These are phyloP conservation scores for Apiospora marii DNA, from an alignment of 2,329 filamentous ascomycete genomes.

Conservation along the genomic window DNA sequence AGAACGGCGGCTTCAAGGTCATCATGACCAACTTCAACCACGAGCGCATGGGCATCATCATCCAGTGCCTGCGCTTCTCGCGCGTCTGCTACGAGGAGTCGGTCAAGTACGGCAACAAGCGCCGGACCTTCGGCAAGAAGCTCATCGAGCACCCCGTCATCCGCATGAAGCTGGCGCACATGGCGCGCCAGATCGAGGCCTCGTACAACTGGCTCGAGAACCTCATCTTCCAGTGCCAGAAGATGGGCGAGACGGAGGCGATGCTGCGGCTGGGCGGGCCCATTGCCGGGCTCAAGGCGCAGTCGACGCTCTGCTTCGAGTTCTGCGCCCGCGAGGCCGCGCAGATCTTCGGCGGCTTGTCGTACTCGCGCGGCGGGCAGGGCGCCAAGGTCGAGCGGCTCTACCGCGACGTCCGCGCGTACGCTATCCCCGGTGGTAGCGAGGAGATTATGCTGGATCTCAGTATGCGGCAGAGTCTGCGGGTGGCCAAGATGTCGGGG, in stretches of 20 bases:
- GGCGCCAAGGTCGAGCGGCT: conserved; percentile 94
- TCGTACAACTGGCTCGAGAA: conserved; percentile 98
- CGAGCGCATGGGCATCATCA: conserved; percentile 98
- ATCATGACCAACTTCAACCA: conserved; percentile 99
- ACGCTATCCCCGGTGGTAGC: conserved; percentile 93
- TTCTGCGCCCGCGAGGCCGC: conserved; percentile 96
- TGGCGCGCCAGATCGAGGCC: conserved; percentile 97
- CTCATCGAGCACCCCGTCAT: conserved; percentile 98
- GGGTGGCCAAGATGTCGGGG: conserved; percentile 87
- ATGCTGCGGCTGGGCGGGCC: conserved; percentile 96
- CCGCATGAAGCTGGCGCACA: conserved; percentile 95
- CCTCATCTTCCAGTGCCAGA: conserved; percentile 89
- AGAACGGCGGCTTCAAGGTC: conserved; percentile 97
- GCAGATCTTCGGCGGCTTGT: conserved; percentile 96
- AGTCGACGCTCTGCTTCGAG: conserved; percentile 93
- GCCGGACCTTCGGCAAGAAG: conserved; percentile 93
- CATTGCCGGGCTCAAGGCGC: conserved; percentile 93
- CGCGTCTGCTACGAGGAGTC: conserved; percentile 98
- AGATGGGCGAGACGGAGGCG: conserved; percentile 93
- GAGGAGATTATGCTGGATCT: conserved; percentile 99
- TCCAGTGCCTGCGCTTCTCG: conserved; percentile 93
- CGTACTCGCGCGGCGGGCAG: conserved; percentile 91
- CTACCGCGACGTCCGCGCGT: conserved; percentile 94
- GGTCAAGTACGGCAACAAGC: conserved; percentile 97
- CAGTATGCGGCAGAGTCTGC: conserved; percentile 89